Conservation (phyloP, 2,329 filamentous ascomycete genomes). For the Exophiala calicioides region DNA sequence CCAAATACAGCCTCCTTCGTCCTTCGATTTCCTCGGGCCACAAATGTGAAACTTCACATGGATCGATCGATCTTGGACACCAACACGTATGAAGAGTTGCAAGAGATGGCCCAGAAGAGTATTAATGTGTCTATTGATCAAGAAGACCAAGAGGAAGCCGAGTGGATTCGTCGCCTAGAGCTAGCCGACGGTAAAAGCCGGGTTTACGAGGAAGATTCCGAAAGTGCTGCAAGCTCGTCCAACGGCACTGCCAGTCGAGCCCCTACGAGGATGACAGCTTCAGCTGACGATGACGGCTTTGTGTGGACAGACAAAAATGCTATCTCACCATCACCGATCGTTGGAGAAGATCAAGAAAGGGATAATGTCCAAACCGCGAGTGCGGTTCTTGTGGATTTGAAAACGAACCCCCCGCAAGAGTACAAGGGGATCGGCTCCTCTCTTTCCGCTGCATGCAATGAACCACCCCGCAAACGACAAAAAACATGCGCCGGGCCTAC, state of each 20-base stretch:
- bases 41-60: slow-evolving; percentile 71
- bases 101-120: slow-evolving; percentile 64
- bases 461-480: too few species aligned
- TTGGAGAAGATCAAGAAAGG: too few species aligned
- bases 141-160: slow-evolving; percentile 61
- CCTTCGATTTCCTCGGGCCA: slow-evolving; percentile 67
- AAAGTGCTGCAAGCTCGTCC: slow-evolving; percentile 3
- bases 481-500: too few species aligned
- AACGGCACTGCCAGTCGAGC: background rate
- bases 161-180: slow-evolving; percentile 65
- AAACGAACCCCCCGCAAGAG: too few species aligned
- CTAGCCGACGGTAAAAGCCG: slow-evolving; percentile 44
- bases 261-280: background rate
- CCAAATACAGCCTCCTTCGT: slow-evolving; percentile 70
- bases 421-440: too few species aligned
- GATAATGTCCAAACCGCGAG: too few species aligned
- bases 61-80: slow-evolving; percentile 72
- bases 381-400: too few species aligned
- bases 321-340: background rate
- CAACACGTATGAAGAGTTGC: slow-evolving; percentile 69
- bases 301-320: background rate
- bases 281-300: background rate
- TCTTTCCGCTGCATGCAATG: too few species aligned
- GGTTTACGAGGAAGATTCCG: slow-evolving; percentile 6
- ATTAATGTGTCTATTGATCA: slow-evolving; percentile 51